These are phyloP conservation scores for Xylaria venustula DNA, from an alignment of 495 filamentous ascomycete species.

Conservation along the genomic window DNA sequence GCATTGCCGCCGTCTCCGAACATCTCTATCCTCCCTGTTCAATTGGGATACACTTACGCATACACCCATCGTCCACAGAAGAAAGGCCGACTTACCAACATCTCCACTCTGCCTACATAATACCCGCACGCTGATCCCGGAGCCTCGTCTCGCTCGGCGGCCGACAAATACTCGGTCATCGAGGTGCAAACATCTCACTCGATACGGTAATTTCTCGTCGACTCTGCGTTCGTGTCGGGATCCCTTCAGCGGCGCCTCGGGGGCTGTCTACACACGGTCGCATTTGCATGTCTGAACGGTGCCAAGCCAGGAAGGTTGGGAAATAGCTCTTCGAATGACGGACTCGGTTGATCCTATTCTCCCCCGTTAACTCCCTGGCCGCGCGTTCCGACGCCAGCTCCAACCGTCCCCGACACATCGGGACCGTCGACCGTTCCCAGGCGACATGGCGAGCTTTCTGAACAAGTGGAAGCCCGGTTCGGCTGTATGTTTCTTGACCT, in stretches of 20 bases:
- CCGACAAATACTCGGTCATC: neutral
- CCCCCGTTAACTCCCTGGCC: constrained; percentile 21
- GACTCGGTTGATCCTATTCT: constrained; percentile 15
- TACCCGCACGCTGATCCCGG: neutral
- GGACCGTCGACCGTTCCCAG: too few species aligned
- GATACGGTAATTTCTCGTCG: neutral
- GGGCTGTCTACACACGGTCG: constrained; percentile 5
- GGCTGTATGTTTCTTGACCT: constrained; percentile 22
- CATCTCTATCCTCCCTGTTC: neutral
- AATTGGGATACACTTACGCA: constrained; percentile 1
- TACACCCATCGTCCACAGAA: neutral
- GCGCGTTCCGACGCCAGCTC: constrained; percentile 28
- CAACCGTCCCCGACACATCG: neutral
- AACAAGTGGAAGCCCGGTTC: constrained; percentile 41
- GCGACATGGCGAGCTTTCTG: constrained; percentile 50
- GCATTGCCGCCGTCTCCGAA: neutral
- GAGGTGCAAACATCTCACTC: neutral
- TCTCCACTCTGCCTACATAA: neutral
- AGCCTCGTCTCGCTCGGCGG: constrained; percentile 2
- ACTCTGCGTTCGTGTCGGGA: neutral
- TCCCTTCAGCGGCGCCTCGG: constrained; percentile 1
- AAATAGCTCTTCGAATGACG: constrained; percentile 26
- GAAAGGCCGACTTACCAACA: neutral
- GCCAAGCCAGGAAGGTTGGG: constrained; percentile 5
- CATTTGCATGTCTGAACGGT: constrained; percentile 3